A percentile compares a stretch with the other conserved stretches of the same genome.
Evolutionary conservation across 23 red algal genomes (phyloP).

Genomic region (Gracilaria vermiculophylla): DNA sequence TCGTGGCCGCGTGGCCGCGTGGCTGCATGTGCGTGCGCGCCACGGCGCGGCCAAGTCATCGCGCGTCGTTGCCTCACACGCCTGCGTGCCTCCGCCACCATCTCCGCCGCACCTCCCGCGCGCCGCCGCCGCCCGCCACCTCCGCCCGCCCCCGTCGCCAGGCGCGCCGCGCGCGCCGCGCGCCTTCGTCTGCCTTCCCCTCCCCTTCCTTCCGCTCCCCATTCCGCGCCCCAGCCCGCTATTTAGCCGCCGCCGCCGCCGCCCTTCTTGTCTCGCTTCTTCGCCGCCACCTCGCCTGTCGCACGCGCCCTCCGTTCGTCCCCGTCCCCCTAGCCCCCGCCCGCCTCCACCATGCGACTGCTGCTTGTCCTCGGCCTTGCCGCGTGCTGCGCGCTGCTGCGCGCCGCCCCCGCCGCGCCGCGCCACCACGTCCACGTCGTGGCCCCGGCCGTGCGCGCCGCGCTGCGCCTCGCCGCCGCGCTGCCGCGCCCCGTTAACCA

Average conservation of each 20-base stretch:
- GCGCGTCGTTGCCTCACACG: too few species aligned
- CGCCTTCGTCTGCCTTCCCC: not conserved
- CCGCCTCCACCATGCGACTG: not conserved
- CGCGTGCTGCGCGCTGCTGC: not conserved
- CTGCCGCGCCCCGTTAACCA: conserved; percentile 12
- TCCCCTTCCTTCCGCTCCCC: not conserved
- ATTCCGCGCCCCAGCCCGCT: not conserved
- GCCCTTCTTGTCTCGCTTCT: not conserved
- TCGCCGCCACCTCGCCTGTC: not conserved
- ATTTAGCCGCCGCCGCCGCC: not conserved
- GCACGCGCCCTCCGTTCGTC: not conserved
- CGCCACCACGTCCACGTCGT: not conserved
- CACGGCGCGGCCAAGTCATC: not conserved
- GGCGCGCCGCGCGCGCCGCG: too few species aligned
- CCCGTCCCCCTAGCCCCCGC: not conserved
- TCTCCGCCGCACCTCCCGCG: too few species aligned
- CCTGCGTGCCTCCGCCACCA: too few species aligned
- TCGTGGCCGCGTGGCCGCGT: not conserved
- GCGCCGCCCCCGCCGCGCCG: not conserved
- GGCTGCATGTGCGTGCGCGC: not conserved
- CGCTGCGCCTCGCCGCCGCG: not conserved
- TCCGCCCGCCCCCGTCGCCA: too few species aligned
- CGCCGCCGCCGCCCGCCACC: too few species aligned
- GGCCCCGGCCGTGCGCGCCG: not conserved
- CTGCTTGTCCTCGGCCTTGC: not conserved